phyloP scores from a whole-genome alignment of 2,329 filamentous ascomycete species.

The Hypoxylon sp. region DNA sequence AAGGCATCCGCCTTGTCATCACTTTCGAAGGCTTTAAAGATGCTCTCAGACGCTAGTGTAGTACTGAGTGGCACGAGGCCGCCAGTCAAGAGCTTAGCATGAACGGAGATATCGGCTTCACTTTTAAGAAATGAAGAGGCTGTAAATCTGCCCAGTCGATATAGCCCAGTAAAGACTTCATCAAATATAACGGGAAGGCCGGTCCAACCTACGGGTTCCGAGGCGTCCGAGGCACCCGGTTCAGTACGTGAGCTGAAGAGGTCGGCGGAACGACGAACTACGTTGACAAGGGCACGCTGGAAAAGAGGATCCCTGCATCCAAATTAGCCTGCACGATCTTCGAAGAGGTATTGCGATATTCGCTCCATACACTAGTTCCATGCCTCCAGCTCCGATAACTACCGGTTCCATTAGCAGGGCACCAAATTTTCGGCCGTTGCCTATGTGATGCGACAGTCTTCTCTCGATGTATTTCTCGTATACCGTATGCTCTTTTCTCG shows the following conservation, averaged over 20 bases:
- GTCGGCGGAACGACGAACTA: constrained; percentile 72
- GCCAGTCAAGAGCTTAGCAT: constrained; percentile 88
- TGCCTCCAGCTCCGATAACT: constrained; percentile 85
- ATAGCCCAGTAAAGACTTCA: constrained; percentile 89
- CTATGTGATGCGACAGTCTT: constrained; percentile 66
- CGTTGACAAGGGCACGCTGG: constrained; percentile 78
- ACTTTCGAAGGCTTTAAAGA: constrained; percentile 80
- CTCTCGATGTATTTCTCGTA: constrained; percentile 74
- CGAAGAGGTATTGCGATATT: background rate
- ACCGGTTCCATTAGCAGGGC: constrained; percentile 86
- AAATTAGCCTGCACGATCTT: constrained; percentile 31
- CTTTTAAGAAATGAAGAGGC: constrained; percentile 78
- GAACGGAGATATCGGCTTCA: constrained; percentile 81
- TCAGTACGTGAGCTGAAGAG: constrained; percentile 63
- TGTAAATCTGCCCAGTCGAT: constrained; percentile 81
- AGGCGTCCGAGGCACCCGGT: constrained; percentile 19
- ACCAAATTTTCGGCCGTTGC: constrained; percentile 77
- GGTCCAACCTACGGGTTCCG: constrained; percentile 67
- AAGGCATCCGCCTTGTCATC: constrained; percentile 83
- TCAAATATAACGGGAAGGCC: constrained; percentile 87
- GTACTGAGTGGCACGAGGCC: constrained; percentile 83
- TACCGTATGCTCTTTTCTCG: constrained; percentile 60
- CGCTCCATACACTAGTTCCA: constrained; percentile 79
- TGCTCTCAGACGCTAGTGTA: constrained; percentile 80
- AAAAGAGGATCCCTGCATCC: constrained; percentile 80